Evolutionary conservation across 768 basidiomycete species (phyloP), one percentile per base, ranked within the genome.

Genomic region (Podaxis sp.): DNA sequence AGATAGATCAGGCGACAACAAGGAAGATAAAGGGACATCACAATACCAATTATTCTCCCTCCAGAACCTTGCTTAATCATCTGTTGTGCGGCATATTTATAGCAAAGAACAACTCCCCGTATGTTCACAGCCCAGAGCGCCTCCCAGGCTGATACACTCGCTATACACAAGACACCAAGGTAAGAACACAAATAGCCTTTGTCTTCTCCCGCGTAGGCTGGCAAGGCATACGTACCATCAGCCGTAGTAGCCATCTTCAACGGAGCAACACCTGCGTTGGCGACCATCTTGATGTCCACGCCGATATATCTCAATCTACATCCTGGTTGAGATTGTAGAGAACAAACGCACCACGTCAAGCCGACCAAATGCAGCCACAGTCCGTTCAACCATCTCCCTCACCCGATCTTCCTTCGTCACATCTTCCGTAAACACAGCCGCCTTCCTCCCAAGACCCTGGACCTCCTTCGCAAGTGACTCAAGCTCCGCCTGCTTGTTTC

Each of bases 71-170:
- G 82, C 7, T 85, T 76, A 21, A 71, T 71, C 88, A 89, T 89
- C 64, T 83, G 81, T 54, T 72, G 73, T 14, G 83, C 86, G 2
- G 86, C 88, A 61, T 86, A 77, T 57, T 87, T 84, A 47, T 87
- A 88, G 67, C 84, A 87, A 63, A 83, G 76, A 71, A 83, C 85
- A 2, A 78, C 72, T 40, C 85, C 86, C 55, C 82, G 78, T 60
- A 80, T 73, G 64, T 89, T 88, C 63, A 87, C 72, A 3, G 76
- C 73, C 63, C 80, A 71, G 7, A 72, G 28, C 65, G 66, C 69
- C 65, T 86, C 76, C 75, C 73, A 79, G 0, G 73, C 69, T 5
- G 76, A 71, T 1, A 72, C 48, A 3, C 67, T 66, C 2, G 74
- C 82, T 77, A 47, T 23, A 40, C 35, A 2, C 1, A 11, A 5